Conservation (phyloP, 2,329 filamentous ascomycete species). For the Colletotrichum melonis region DNA sequence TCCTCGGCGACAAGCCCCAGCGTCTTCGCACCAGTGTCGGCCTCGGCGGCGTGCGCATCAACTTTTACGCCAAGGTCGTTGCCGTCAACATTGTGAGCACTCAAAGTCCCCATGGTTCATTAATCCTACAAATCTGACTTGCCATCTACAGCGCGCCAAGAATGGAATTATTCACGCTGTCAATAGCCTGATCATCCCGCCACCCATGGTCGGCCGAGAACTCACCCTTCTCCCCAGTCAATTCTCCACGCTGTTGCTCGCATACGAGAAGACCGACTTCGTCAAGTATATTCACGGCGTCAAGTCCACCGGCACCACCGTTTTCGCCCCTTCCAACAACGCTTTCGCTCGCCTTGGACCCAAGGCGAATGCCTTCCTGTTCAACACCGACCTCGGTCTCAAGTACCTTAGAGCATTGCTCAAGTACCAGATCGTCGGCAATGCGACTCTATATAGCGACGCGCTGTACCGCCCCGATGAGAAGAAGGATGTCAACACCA, state of each 20-base stretch:
- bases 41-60: slow-evolving; percentile 73
- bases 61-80: slow-evolving; percentile 80
- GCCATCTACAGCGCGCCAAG: slow-evolving; percentile 62
- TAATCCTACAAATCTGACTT: background rate
- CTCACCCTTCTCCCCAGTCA: slow-evolving; percentile 75
- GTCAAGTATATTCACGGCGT: slow-evolving; percentile 68
- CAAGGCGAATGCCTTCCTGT: slow-evolving; percentile 84
- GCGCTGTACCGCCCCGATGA: slow-evolving; percentile 72
- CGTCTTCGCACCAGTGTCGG: slow-evolving; percentile 77
- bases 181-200: slow-evolving; percentile 80
- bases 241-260: slow-evolving; percentile 84
- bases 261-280: slow-evolving; percentile 79
- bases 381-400: slow-evolving; percentile 77
- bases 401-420: slow-evolving; percentile 83
- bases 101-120: background rate
- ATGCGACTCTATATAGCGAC: slow-evolving; percentile 85
- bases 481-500: slow-evolving; percentile 44
- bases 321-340: slow-evolving; percentile 84
- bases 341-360: slow-evolving; percentile 84
- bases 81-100: slow-evolving; percentile 74
- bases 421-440: slow-evolving; percentile 80
- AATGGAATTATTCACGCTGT: slow-evolving; percentile 88
- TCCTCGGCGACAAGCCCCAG: slow-evolving; percentile 75
- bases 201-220: slow-evolving; percentile 66
- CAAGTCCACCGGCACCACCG: slow-evolving; percentile 72